phyloP scores from a whole-genome alignment of 805 yeast species.

The Ogataea philodendri region DNA sequence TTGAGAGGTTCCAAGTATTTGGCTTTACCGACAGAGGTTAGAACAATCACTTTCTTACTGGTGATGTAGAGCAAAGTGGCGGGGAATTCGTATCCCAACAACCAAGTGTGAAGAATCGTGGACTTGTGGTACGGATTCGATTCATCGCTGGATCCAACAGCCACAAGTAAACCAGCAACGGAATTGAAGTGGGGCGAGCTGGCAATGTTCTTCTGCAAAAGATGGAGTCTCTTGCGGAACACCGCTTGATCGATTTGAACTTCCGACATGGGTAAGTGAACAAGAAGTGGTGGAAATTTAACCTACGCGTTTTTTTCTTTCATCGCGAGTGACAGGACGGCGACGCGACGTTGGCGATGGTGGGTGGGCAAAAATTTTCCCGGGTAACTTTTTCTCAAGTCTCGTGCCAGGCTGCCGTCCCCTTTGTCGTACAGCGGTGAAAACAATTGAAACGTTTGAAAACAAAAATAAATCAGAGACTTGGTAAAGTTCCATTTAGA shows the following conservation, averaged over 20 bases:
- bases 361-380: too few species aligned
- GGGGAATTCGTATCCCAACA: conserved; percentile 93
- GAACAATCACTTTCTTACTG: conserved; percentile 54
- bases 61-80: conserved; percentile 75
- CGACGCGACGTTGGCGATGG: conserved; percentile 10
- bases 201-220: conserved; percentile 36
- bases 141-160: conserved; percentile 83
- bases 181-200: conserved; percentile 37
- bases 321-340: conserved; percentile 1
- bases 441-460: conserved; percentile 11
- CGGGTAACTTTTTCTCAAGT: conserved; percentile 11
- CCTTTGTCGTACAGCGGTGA: conserved; percentile 9
- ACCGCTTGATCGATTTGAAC: conserved; percentile 51
- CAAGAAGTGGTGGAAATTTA: conserved; percentile 6
- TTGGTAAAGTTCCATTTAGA: too few species aligned
- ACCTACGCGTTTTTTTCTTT: conserved; percentile 11
- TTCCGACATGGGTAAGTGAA: conserved; percentile 46
- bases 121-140: conserved; percentile 89
- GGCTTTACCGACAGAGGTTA: conserved; percentile 84
- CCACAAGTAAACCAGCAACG: conserved; percentile 54
- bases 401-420: too few species aligned
- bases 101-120: conserved; percentile 84
- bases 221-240: conserved; percentile 54
- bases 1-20: conserved; percentile 67
- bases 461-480: conserved; percentile 9